phyloP scores from a whole-genome alignment of 129 eudicot genomes.

The Heracleum sosnowskyi region DNA sequence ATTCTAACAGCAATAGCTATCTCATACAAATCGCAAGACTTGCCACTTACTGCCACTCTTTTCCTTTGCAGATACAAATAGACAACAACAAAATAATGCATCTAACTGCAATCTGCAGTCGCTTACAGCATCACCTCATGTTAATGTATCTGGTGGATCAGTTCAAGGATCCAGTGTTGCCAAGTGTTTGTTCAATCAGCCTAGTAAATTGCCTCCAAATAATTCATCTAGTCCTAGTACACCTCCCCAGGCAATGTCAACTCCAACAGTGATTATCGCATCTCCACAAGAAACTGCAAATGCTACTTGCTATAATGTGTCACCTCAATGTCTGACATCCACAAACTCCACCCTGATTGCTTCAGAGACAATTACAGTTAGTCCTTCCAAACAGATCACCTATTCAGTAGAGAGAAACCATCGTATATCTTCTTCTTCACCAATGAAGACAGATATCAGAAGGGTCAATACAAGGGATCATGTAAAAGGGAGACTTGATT shows the following conservation, averaged over 20 bases:
- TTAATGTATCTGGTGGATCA: slow-evolving; percentile 12
- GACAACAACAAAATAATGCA: slow-evolving; percentile 15
- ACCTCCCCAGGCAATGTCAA: slow-evolving; percentile 52
- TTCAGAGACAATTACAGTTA: slow-evolving; percentile 69
- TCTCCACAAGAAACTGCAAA: slow-evolving; percentile 46
- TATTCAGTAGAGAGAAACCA: slow-evolving; percentile 66
- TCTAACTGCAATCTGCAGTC: slow-evolving; percentile 7
- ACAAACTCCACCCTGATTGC: slow-evolving; percentile 65
- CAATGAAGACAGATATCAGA: slow-evolving; percentile 38
- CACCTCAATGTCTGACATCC: slow-evolving; percentile 50
- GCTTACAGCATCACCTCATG: slow-evolving; percentile 21
- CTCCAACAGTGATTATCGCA: slow-evolving; percentile 44
- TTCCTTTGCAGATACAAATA: slow-evolving; percentile 19
- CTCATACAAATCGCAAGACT: not conserved
- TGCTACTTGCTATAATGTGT: slow-evolving; percentile 33
- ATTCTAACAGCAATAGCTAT: not conserved
- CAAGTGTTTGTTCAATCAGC: slow-evolving; percentile 65
- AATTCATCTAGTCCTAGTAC: slow-evolving; percentile 69
- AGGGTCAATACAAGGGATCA: slow-evolving; percentile 52
- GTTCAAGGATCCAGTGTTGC: slow-evolving; percentile 61
- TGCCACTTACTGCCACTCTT: not conserved
- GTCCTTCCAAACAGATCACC: slow-evolving; percentile 65
- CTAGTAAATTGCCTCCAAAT: slow-evolving; percentile 28
- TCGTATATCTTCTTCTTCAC: slow-evolving; percentile 55
- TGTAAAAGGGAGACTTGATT: slow-evolving; percentile 79